phyloP scores from a whole-genome alignment of 2,329 filamentous ascomycete species.

The Neospermospora avenae region DNA sequence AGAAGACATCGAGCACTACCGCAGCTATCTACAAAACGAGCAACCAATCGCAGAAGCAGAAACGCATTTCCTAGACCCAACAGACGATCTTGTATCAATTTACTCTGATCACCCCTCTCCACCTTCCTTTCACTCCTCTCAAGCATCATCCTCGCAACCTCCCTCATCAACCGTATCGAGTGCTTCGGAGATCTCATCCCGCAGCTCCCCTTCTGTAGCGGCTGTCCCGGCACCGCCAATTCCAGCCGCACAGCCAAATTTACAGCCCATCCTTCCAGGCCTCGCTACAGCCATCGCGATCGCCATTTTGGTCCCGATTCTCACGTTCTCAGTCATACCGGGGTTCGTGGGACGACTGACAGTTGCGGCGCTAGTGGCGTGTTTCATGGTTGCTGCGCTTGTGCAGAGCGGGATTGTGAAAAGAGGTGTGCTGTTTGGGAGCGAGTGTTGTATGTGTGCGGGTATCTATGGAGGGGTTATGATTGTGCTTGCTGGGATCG shows the following conservation, averaged over 20 bases:
- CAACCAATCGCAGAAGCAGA: constrained; percentile 57
- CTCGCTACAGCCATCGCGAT: constrained; percentile 48
- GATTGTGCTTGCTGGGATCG: constrained; percentile 30
- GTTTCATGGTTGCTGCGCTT: constrained; percentile 38
- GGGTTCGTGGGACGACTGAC: constrained; percentile 56
- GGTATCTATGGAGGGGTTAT: constrained; percentile 32
- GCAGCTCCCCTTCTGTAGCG: constrained; percentile 5
- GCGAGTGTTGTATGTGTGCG: constrained; percentile 27
- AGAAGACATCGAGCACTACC: constrained; percentile 51
- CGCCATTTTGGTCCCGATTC: constrained; percentile 53
- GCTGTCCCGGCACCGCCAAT: neutral
- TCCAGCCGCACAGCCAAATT: neutral
- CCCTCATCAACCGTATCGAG: neutral
- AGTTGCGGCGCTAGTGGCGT: constrained; percentile 51
- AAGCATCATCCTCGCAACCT: no score
- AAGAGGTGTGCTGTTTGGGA: constrained; percentile 11
- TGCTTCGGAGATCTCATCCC: constrained; percentile 13
- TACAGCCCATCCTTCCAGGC: constrained; percentile 20
- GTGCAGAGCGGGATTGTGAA: constrained; percentile 23
- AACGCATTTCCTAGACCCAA: constrained; percentile 33
- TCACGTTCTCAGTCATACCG: constrained; percentile 56
- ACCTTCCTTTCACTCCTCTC: neutral
- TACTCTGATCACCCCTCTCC: constrained; percentile 17
- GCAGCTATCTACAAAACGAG: constrained; percentile 52
- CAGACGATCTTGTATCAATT: constrained; percentile 33